Base-by-base conservation (phyloP, 176 grass and related monocot genomes). In the Melocanna baccifera region DNA sequence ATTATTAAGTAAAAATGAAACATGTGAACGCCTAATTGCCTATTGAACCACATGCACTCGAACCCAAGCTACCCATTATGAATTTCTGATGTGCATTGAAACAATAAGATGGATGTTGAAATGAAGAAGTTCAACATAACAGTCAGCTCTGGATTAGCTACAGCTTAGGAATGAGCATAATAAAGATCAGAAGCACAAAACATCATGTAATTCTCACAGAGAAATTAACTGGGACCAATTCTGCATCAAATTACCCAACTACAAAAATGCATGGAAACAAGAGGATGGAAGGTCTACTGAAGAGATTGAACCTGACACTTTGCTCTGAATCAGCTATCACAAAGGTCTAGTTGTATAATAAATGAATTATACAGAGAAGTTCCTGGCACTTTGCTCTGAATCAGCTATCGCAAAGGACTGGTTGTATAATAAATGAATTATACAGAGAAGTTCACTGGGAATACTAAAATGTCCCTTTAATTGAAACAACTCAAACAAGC, bases 51-150 rank as follows among this genome's bases (percentile, higher is more conserved):
- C 46, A 66, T 1, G 20, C 10, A 26, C n/a, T 16, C 18, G 13
- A 29, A 84, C 4, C 53, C 28, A 85, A 71, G 63, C 29, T 48
- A 66, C 56, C 66, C 65, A 82, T 45, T 64, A 26, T 47, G 25
- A 32, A 30, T 63, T 75, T 81, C 40, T 46, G 20, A 55, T 59
- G 63, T 50, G 50, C 26, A 78, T 45, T 16, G 12, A 69, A 62
- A 71, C 9, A 79, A 22, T 45, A 82, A 22, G 52, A 85, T 58
- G 20, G 9, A 34, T 22, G 19, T 25, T 62, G 66, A 62, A 39
- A 86, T 51, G 40, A 67, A 37, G 23, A 46, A 19, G 16, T 55
- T 66, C 42, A 74, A 82, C 50, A 75, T 12, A 63, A 59, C 51
- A 67, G 22, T 0, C 13, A 46, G 65, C 43, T n/a, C 82, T n/a